Evolutionary conservation across 257 asterid species (phyloP).

Genomic region (Solanum medicagineum): DNA sequence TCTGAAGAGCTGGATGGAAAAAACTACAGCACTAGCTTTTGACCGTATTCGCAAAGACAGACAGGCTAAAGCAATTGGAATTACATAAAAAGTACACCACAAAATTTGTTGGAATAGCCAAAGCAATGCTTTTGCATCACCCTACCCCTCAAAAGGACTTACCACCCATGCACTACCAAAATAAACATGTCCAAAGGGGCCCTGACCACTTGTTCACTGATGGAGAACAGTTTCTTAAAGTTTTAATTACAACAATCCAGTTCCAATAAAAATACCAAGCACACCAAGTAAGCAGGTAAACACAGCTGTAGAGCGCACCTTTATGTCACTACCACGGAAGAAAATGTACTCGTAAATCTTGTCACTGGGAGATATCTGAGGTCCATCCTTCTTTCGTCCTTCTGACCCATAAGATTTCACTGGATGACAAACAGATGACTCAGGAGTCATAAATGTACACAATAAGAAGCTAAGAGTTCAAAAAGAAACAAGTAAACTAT

Average conservation of each 20-base stretch:
- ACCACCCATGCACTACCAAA: not conserved
- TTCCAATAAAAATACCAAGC: not conserved
- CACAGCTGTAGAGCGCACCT: constrained; percentile 1
- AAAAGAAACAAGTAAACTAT: not conserved
- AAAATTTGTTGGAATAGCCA: not conserved
- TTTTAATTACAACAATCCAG: not conserved
- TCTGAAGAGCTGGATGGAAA: not conserved
- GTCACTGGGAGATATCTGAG: constrained; percentile 11
- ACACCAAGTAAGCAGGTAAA: not conserved
- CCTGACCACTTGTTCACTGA: not conserved
- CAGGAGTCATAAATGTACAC: not conserved
- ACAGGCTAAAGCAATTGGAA: not conserved
- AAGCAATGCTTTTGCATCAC: not conserved
- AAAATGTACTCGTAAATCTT: constrained; percentile 9
- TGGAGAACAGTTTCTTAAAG: not conserved
- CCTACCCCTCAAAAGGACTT: not conserved
- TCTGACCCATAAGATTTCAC: constrained; percentile 27
- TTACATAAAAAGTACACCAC: not conserved
- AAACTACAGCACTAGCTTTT: not conserved
- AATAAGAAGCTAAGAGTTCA: not conserved
- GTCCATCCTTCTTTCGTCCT: constrained; percentile 12
- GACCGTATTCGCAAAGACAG: not conserved
- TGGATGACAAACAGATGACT: constrained; percentile 1
- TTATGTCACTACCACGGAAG: constrained; percentile 20
- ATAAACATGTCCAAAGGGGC: not conserved